Base-by-base conservation (phyloP, 768 basidiomycete genomes). In the Amanita fuliginea region DNA sequence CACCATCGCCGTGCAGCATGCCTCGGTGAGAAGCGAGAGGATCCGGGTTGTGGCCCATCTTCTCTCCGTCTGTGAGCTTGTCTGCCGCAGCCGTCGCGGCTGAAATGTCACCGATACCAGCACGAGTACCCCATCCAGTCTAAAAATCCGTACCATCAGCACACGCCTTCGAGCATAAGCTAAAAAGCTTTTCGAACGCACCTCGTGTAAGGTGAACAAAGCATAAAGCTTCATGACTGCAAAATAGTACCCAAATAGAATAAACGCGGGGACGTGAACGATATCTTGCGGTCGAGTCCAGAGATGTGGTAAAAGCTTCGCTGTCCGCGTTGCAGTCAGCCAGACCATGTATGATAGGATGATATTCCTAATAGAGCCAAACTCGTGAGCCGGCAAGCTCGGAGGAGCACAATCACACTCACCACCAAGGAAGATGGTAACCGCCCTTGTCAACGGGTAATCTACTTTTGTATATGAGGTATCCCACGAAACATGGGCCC, bases 111-210 rank as follows among this genome's bases (percentile, higher is more conserved):
- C 89, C 88, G 58, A 93, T 88, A 68, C 92, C 91, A 5, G 92
- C 80, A 64, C 91, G 84, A n/a, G 91, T 96, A 37, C 92, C 92
- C 92, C 91, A 95, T 36, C 85, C 91, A 60, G 89, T 93, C 82
- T 88, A 52, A 3, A n/a, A 19, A 40, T 19, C n/a, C 21, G 18
- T 19, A 21, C 39, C 39, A 21, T 40, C 11, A 40, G 39, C 19
- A 39, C 37, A 21, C 39, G 21, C 10, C 2, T 6, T 10, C 10
- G 13, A 40, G 6, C 14, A 11, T 9, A 7, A 26, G 11, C 10
- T 41, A 48, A 8, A 6, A 28, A 33, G 28, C 34, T 18, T 24
- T 34, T 36, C 35, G 49, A 46, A 55, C 76, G n/a, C 47, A 83
- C 83, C 74, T 94, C 89, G 67, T 95, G 92, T 50, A 94, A 73